Evolutionary conservation across 108 stramenopile species (phyloP), one percentile per base, ranked within the genome.

Genomic region (Cylindrotheca closterium): DNA sequence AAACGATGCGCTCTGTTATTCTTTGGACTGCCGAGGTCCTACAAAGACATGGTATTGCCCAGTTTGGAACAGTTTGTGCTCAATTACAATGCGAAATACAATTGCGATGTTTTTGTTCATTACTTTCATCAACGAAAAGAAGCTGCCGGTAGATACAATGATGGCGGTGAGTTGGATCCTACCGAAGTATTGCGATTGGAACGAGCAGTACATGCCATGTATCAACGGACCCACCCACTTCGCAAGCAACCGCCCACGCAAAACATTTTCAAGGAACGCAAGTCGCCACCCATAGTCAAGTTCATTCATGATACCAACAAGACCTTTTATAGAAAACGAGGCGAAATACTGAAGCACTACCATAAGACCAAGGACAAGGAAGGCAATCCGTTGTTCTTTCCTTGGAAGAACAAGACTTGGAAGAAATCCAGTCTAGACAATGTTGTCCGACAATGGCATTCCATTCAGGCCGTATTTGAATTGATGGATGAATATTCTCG

Each of bases 61-160:
- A 71, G 74, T 24, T 60, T 81, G 28, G 55, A 28, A 53, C 45
- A 52, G 47, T 73, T 73, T 47, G 50, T 81, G 23, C 45, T 81
- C 19, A 18, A 18, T 1, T 54, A 55, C 50, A 81, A 81, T 62
- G 47, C 54, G 0, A 12, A 46, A 3, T 74, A 68, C 55, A 21
- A 73, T 30, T 81, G 79, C 45, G 75, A 81, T 55, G 55, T 59
- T 30, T 81, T 63, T 47, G 61, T 81, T 2, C 71, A 77, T 32
- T 55, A 48, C 49, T 57, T 68, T 63, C n/a, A 68, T 37, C 19
- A 22, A 18, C 4, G 18, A 48, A 60, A 19, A 52, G 61, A 49
- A 70, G 51, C 58, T 30, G 1, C 32, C 51, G 42, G 22, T 60
- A 54, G 60, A 61, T 31, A 51, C 30, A 4, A 47, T 45, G 7